phyloP scores from a whole-genome alignment of 2,329 filamentous ascomycete species.

The Aspergillus latus region DNA sequence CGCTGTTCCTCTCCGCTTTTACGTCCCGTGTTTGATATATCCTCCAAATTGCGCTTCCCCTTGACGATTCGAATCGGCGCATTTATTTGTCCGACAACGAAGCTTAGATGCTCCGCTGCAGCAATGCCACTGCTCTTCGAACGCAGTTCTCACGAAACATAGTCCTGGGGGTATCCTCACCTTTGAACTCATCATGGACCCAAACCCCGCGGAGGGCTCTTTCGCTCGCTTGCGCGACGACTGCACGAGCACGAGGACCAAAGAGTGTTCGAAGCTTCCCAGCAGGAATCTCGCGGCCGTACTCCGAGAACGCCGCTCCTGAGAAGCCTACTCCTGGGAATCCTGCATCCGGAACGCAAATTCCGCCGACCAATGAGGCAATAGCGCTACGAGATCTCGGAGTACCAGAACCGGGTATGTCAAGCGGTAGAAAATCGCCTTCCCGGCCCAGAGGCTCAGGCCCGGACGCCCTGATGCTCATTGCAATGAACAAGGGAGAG shows the following conservation, averaged over 20 bases:
- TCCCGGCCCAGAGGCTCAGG: too few relatives aligned
- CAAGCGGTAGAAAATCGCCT: neutral
- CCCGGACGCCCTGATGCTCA: slow-evolving; percentile 11
- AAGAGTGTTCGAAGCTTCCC: neutral
- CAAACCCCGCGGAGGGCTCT: slow-evolving; percentile 3
- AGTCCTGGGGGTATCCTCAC: slow-evolving; percentile 14
- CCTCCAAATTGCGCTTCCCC: too few relatives aligned
- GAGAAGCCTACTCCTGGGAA: too few relatives aligned
- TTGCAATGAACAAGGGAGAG: slow-evolving; percentile 16
- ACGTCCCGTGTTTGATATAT: too few relatives aligned
- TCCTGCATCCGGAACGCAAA: neutral
- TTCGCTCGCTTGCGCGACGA: neutral
- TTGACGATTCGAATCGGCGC: neutral
- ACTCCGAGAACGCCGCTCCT: too few relatives aligned
- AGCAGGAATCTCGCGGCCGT: neutral
- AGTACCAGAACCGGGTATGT: neutral
- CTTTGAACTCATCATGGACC: slow-evolving; percentile 7
- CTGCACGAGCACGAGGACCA: neutral
- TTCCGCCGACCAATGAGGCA: neutral
- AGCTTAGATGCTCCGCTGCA: slow-evolving; percentile 23
- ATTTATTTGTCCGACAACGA: neutral
- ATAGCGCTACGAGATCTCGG: neutral
- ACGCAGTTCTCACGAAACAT: slow-evolving; percentile 13
- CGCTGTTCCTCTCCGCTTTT: too few relatives aligned
- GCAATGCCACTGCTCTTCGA: slow-evolving; percentile 23